Conservation (phyloP, 331 rosid species). For the Pyracantha coccinea region DNA sequence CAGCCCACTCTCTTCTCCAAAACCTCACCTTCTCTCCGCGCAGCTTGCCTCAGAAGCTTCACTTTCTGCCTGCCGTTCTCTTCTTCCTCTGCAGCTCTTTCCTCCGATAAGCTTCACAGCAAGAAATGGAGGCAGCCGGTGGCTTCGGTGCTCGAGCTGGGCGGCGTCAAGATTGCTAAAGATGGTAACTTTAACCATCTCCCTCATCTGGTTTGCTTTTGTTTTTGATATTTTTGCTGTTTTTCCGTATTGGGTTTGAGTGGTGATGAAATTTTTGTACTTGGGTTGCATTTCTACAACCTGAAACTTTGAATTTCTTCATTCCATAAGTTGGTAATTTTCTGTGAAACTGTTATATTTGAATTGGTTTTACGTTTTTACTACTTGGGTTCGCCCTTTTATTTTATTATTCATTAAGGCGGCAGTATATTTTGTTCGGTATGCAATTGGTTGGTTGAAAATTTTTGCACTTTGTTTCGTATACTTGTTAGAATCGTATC, state of each 20-base stretch:
- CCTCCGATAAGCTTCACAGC: constrained; percentile 20
- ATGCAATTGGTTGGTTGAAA: not conserved
- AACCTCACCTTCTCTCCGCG: constrained; percentile 28
- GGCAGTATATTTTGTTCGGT: not conserved
- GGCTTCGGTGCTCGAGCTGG: constrained; percentile 50
- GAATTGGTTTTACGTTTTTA: not conserved
- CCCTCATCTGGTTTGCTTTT: not conserved
- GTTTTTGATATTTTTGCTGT: not conserved
- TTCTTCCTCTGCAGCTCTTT: constrained; percentile 27
- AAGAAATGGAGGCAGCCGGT: constrained; percentile 75
- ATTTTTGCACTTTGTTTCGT: not conserved
- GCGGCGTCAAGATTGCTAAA: constrained; percentile 63
- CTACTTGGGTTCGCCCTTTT: not conserved
- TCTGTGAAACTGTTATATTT: not conserved
- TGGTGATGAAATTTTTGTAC: not conserved
- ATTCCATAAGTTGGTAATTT: not conserved
- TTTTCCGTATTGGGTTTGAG: not conserved
- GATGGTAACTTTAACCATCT: constrained; percentile 40
- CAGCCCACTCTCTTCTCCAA: constrained; percentile 38
- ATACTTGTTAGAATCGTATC: not conserved
- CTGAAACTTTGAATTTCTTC: not conserved
- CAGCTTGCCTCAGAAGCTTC: constrained; percentile 33
- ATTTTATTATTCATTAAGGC: not conserved
- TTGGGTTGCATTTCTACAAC: not conserved
- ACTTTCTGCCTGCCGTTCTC: constrained; percentile 42